phyloP scores from a whole-genome alignment of 2,329 filamentous ascomycete species.

The Rhynchosporium secalis region DNA sequence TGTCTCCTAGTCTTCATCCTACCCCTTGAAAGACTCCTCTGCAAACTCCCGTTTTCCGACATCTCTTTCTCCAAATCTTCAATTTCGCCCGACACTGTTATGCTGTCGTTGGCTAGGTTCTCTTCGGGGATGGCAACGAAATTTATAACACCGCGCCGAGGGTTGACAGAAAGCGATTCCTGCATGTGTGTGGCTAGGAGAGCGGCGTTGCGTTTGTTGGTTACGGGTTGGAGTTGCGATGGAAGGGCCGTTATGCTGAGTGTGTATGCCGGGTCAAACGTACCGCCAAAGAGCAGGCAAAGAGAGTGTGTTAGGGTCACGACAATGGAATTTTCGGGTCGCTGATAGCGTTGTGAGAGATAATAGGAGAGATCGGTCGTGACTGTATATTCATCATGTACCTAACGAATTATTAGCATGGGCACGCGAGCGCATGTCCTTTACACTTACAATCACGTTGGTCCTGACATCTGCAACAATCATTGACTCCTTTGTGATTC shows the following conservation, averaged over 20 bases:
- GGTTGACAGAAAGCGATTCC: constrained; percentile 65
- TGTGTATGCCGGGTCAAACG: constrained; percentile 77
- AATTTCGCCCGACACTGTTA: constrained; percentile 68
- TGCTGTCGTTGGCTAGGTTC: constrained; percentile 69
- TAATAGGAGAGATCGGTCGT: constrained; percentile 72
- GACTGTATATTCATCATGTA: constrained; percentile 73
- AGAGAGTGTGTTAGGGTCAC: constrained; percentile 74
- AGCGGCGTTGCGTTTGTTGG: constrained; percentile 79
- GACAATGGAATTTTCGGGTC: constrained; percentile 71
- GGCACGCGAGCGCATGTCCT: constrained; percentile 26
- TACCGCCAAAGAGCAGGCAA: constrained; percentile 73
- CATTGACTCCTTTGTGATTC: constrained; percentile 42
- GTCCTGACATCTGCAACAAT: constrained; percentile 65
- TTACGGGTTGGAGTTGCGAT: constrained; percentile 66
- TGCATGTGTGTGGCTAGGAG: constrained; percentile 75
- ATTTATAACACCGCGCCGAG: constrained; percentile 69
- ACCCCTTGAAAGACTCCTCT: constrained; percentile 27
- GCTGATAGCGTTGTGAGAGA: constrained; percentile 73
- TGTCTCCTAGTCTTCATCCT: constrained; percentile 39
- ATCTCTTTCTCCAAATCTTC: constrained; percentile 47
- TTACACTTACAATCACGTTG: constrained; percentile 58
- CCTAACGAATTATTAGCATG: constrained; percentile 47
- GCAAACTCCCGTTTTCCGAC: constrained; percentile 18
- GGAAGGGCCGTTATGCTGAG: constrained; percentile 72
- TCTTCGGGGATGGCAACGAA: constrained; percentile 72